Base-by-base conservation (phyloP, 805 yeast species). In the Saccharomycopsis vini region DNA sequence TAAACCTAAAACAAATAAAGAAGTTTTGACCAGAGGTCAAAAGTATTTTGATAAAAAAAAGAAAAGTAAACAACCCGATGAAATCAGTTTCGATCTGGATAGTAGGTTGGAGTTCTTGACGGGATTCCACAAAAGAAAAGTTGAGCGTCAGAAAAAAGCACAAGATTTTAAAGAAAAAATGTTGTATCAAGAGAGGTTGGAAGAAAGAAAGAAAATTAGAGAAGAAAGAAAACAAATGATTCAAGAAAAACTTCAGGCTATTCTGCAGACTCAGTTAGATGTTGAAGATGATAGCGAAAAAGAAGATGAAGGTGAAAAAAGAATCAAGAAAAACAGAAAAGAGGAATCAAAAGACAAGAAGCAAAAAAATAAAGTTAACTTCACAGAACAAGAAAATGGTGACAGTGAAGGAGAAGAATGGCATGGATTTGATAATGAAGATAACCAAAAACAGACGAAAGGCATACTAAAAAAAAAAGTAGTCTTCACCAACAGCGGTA, bases 61-160 rank as follows among this genome's bases (percentile, higher is more conserved):
- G 15, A 35, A 32, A 7, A 23, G 71, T 28, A 76, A 75, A 58
- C 72, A 76, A 58, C 88, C 85, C 2, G 89, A 76, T 22, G 96
- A 87, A 60, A 94, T 92, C 23, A 77, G 74, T 2, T 92, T 88
- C 60, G 92, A 92, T 62, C 75, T 77, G 50, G 83, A 73, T 16
- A 73, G 82, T n/a, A 67, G 97, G 59, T 64, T 70, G 24, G 95
- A 90, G 49, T 90, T 79, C 60, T 66, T 90, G 52, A 90, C 97
- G 2, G 98, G 98, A 33, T 90, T 90, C 62, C 97, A 92, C 62
- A 90, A 90, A 64, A 75, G 98, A 57, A 90, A 90, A 60, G 60
- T 90, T 15, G 84, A 84, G 56, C 73, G 97, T 60, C 83, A 84
- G 63, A 89, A 87, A 64, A 79, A 81, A 51, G 97, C 97, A 0